Evolutionary conservation across 192 early-diverging fungal species (phyloP).

Genomic region (Entomortierella lignicola): DNA sequence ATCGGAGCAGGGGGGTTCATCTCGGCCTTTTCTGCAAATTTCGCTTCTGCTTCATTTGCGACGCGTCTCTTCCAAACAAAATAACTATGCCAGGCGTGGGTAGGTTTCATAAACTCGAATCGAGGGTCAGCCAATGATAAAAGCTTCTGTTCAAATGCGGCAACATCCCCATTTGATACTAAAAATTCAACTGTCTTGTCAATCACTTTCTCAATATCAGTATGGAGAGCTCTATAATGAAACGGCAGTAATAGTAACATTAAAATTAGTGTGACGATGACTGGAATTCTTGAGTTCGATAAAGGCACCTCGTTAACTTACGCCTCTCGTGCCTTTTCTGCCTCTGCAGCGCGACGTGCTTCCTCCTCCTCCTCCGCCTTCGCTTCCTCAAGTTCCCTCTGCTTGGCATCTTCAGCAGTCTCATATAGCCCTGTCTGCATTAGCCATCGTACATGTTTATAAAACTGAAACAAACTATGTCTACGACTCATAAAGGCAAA

Average conservation of each 20-base stretch:
- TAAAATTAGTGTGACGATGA: too few species aligned
- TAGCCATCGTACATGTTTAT: slow-evolving; percentile 72
- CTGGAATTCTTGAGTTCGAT: too few species aligned
- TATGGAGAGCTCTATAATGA: slow-evolving; percentile 10
- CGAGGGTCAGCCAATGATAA: slow-evolving; percentile 1
- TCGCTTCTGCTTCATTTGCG: not conserved
- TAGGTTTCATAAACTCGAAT: slow-evolving; percentile 24
- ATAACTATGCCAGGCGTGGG: slow-evolving; percentile 30
- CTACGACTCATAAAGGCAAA: slow-evolving; percentile 76
- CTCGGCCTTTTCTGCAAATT: not conserved
- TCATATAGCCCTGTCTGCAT: slow-evolving; percentile 70
- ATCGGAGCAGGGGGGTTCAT: not conserved
- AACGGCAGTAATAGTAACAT: not conserved
- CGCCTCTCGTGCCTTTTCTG: slow-evolving; percentile 1
- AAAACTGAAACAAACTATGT: slow-evolving; percentile 74
- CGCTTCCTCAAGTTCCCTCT: slow-evolving; percentile 39
- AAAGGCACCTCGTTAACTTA: not conserved
- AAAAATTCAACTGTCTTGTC: slow-evolving; percentile 37
- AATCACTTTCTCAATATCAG: slow-evolving; percentile 36
- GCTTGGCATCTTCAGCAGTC: slow-evolving; percentile 52
- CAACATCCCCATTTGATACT: not conserved
- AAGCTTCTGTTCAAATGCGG: slow-evolving; percentile 19
- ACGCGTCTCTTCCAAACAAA: slow-evolving; percentile 8
- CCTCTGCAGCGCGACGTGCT: not conserved
- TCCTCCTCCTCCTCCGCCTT: slow-evolving; percentile 35